Evolutionary conservation across 2,329 filamentous ascomycete species (phyloP).

Genomic region (Calonectria hawksworthii): DNA sequence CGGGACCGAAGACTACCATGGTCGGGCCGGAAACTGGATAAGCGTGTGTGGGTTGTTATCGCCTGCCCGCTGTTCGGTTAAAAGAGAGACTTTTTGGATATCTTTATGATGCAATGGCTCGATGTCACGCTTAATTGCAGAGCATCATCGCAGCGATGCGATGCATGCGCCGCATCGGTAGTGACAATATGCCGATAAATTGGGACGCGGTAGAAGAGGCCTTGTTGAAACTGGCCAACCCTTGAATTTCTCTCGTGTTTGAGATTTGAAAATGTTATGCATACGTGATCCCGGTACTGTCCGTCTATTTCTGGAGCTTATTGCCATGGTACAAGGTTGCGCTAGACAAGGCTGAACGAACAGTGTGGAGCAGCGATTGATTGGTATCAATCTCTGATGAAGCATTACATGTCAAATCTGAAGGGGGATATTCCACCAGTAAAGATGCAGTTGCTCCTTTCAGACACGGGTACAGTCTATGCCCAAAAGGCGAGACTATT

Average conservation of each 20-base stretch:
- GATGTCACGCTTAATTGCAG: background rate
- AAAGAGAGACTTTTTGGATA: background rate
- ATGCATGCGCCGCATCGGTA: background rate
- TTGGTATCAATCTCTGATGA: background rate
- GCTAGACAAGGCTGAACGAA: constrained; percentile 6
- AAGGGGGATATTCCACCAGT: background rate
- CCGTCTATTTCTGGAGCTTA: constrained; percentile 26
- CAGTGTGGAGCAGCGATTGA: constrained; percentile 1
- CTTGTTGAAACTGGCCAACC: background rate
- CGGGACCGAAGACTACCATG: background rate
- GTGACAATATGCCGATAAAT: background rate
- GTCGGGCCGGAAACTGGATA: background rate
- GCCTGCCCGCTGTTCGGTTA: background rate
- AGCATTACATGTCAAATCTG: background rate
- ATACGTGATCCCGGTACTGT: background rate
- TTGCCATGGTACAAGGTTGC: constrained; percentile 48
- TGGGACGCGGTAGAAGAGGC: background rate
- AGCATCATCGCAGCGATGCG: background rate
- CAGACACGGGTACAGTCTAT: background rate
- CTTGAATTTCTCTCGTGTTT: background rate
- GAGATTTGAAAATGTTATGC: constrained; percentile 6
- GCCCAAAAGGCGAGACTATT: background rate
- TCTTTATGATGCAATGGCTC: background rate
- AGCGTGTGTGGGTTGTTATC: background rate
- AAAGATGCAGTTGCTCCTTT: background rate